Evolutionary conservation across 1,284 basidiomycete species (phyloP).

Genomic region (Cryptococcus sp.): DNA sequence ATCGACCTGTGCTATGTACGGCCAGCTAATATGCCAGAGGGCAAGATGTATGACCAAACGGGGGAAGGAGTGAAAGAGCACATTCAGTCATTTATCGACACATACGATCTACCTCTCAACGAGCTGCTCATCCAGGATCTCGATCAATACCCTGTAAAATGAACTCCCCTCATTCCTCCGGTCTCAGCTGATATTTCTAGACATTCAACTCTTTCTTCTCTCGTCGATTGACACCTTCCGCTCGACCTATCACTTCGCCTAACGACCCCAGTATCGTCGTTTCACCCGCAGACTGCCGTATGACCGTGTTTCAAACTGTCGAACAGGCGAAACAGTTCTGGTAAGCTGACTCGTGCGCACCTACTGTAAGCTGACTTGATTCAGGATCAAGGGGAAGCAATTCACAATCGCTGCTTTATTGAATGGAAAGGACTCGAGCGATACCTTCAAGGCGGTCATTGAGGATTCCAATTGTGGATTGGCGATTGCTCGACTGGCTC

Average conservation of each 20-base stretch:
- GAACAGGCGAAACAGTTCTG: constrained; percentile 64
- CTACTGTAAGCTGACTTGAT: neutral
- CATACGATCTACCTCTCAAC: constrained; percentile 60
- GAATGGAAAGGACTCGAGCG: constrained; percentile 49
- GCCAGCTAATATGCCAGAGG: constrained; percentile 29
- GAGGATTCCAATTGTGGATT: constrained; percentile 24
- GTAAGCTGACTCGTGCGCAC: constrained; percentile 39
- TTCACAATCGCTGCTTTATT: constrained; percentile 66
- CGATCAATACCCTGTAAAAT: constrained; percentile 52
- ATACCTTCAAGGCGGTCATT: constrained; percentile 51
- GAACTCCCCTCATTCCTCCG: neutral
- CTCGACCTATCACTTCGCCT: constrained; percentile 61
- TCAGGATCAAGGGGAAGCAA: constrained; percentile 67
- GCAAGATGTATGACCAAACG: constrained; percentile 46
- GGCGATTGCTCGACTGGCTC: constrained; percentile 57
- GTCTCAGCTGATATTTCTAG: constrained; percentile 19
- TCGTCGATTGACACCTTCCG: constrained; percentile 60
- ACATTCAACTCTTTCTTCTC: constrained; percentile 82
- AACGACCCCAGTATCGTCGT: constrained; percentile 57
- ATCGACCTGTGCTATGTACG: neutral
- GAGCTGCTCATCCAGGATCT: constrained; percentile 66
- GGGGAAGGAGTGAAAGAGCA: constrained; percentile 50
- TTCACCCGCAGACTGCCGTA: constrained; percentile 68
- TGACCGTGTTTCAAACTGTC: constrained; percentile 63
- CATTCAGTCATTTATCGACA: constrained; percentile 68